phyloP scores from a whole-genome alignment of 768 basidiomycete species.

The Rhizopogon roseolus region DNA sequence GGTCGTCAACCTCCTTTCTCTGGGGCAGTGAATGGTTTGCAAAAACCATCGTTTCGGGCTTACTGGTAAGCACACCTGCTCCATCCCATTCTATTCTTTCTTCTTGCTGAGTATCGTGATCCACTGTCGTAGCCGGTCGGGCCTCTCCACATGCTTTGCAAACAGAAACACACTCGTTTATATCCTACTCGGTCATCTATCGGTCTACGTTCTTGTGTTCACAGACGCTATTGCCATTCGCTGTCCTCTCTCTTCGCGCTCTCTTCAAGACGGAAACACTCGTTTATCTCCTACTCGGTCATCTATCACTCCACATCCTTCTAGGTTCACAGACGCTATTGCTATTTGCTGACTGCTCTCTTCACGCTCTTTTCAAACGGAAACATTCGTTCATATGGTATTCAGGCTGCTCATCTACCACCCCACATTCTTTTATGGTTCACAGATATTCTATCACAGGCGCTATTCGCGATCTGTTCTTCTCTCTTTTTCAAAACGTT shows the following conservation, averaged over 20 bases:
- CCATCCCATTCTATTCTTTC: too few species aligned
- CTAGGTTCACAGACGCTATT: neutral
- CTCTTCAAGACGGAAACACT: neutral
- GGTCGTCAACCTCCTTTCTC: constrained; percentile 52
- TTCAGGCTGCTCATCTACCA: neutral
- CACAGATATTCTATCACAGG: neutral
- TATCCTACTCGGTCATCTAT: too few species aligned
- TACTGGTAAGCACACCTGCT: neutral
- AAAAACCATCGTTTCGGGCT: neutral
- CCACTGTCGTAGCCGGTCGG: neutral
- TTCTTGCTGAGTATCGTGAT: neutral
- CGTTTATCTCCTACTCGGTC: neutral
- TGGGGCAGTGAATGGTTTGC: neutral
- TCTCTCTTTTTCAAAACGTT: neutral
- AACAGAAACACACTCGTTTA: neutral
- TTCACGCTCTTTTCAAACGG: neutral
- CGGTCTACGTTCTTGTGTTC: neutral
- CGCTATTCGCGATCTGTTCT: neutral
- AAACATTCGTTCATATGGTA: neutral
- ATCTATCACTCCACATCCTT: neutral
- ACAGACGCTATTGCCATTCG: too few species aligned
- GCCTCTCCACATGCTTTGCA: neutral
- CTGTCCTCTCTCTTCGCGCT: neutral
- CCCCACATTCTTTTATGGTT: neutral
- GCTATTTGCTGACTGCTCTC: neutral